Evolutionary conservation across 805 yeast genomes (phyloP).

Genomic region (Metschnikowia cubensis): DNA sequence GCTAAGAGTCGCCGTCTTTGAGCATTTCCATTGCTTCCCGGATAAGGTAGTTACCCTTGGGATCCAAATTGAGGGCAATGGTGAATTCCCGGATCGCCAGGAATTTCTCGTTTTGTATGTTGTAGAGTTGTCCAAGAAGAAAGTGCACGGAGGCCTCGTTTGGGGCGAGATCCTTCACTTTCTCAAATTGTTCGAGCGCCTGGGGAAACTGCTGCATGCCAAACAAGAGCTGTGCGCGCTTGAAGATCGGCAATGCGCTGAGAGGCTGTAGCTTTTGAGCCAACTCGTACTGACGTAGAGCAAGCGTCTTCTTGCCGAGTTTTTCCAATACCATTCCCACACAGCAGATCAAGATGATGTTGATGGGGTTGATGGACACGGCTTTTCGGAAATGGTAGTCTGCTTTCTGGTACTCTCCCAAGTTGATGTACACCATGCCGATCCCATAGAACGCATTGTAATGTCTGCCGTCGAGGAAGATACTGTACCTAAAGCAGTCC

Average conservation of each 20-base stretch:
- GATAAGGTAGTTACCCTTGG: conserved; percentile 83
- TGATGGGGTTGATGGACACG: conserved; percentile 81
- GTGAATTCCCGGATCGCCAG: conserved; percentile 85
- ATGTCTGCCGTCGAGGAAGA: conserved; percentile 73
- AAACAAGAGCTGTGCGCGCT: conserved; percentile 78
- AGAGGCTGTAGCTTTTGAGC: conserved; percentile 83
- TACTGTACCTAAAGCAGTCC: conserved; percentile 74
- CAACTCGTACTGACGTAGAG: conserved; percentile 73
- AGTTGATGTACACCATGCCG: conserved; percentile 86
- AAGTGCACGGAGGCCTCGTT: conserved; percentile 94
- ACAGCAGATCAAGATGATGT: conserved; percentile 85
- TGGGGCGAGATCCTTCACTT: conserved; percentile 73
- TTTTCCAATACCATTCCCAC: conserved; percentile 91
- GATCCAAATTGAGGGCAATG: conserved; percentile 84
- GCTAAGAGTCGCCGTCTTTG: conserved; percentile 15
- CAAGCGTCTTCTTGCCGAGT: conserved; percentile 61
- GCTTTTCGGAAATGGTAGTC: conserved; percentile 87
- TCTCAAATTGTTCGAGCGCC: conserved; percentile 73
- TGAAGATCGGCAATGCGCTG: conserved; percentile 81
- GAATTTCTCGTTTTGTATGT: conserved; percentile 64
- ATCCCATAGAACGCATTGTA: conserved; percentile 95
- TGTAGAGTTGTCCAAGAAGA: conserved; percentile 81
- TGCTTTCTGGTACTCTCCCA: conserved; percentile 81
- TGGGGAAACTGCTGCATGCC: conserved; percentile 65
- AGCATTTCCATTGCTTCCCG: conserved; percentile 72